phyloP scores from a whole-genome alignment of 208 protist genomes.

The Wallacemonas sp. region DNA sequence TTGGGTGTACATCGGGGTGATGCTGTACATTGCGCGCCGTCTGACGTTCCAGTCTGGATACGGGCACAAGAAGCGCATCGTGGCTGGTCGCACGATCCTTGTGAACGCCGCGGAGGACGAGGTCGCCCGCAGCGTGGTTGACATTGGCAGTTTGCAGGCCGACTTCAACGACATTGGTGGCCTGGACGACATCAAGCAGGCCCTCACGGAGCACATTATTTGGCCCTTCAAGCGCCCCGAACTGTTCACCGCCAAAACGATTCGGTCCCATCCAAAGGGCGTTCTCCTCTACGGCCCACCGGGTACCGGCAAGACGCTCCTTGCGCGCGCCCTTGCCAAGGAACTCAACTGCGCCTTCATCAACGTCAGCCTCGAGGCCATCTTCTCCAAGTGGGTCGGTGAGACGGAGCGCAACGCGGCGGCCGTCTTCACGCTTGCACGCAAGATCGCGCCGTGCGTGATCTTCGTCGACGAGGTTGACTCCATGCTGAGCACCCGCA shows the following conservation, averaged over 20 bases:
- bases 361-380: constrained; percentile 93
- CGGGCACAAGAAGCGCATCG: constrained; percentile 39
- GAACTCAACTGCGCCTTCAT: constrained; percentile 99
- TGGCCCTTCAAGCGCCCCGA: constrained; percentile 85
- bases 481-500: constrained; percentile 84
- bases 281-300: constrained; percentile 99
- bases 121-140: constrained; percentile 67
- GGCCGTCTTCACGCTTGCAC: constrained; percentile 86
- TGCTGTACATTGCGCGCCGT: constrained; percentile 51
- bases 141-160: constrained; percentile 63
- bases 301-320: constrained; percentile 99
- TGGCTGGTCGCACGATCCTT: constrained; percentile 42
- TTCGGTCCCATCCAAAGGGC: constrained; percentile 98
- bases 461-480: constrained; percentile 95
- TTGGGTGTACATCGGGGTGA: constrained; percentile 69
- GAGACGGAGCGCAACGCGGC: constrained; percentile 97
- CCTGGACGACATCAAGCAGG: constrained; percentile 73
- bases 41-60: constrained; percentile 50
- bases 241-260: constrained; percentile 65
- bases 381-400: constrained; percentile 93
- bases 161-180: constrained; percentile 73
- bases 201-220: constrained; percentile 80
- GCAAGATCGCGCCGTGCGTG: constrained; percentile 80
- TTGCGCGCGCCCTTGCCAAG: constrained; percentile 99
- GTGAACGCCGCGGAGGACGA: constrained; percentile 65